Evolutionary conservation across 2,329 filamentous ascomycete genomes (phyloP), one percentile per base, ranked within the genome.

Genomic region (Dactylellina parvicollis): DNA sequence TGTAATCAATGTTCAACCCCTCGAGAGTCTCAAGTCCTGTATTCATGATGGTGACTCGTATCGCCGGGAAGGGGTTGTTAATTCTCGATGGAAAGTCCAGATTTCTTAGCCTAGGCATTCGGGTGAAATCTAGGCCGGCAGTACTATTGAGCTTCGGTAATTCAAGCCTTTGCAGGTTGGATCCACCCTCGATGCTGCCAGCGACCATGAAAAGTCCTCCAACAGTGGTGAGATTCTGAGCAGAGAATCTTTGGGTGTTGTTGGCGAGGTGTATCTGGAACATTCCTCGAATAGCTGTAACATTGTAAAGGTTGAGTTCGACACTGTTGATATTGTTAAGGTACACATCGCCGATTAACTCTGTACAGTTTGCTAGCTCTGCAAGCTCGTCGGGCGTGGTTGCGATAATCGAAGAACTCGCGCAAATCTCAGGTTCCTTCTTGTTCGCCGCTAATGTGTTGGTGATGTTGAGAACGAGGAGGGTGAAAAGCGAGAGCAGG

Each of bases 151-250:
- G 55, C 26, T 60, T 60, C 22, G 69, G 69, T 47, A 73, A 66
- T 3, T 46, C 50, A 22, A 73, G 47, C 8, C 66, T 47, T 16
- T 34, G 26, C 54, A 73, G 54, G 32, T 61, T 65, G 7, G 69
- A 73, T 0, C 47, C 20, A 16, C 55, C 60, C 30, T 61, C 46
- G 9, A 34, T n/a, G 18, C 40, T 30, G 47, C 69, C 69, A 7
- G 60, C 38, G 14, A 73, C 62, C 69, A 73, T 73, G 34, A 73
- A 73, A 9, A 73, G 38, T n/a, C 62, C 62, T 16, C 69, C 69
- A n/a, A 73, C 46, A 10, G 26, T 49, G 16, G 69, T 66, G 20
- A 73, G 69, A 42, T 73, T 73, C 22, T 47, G 5, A 2, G 69
- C 69, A 1, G 69, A 73, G 22, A 73, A 66, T 16, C 40, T 66